Base-by-base conservation (phyloP, 257 asterid species). In the Capsicum rhomboideum region DNA sequence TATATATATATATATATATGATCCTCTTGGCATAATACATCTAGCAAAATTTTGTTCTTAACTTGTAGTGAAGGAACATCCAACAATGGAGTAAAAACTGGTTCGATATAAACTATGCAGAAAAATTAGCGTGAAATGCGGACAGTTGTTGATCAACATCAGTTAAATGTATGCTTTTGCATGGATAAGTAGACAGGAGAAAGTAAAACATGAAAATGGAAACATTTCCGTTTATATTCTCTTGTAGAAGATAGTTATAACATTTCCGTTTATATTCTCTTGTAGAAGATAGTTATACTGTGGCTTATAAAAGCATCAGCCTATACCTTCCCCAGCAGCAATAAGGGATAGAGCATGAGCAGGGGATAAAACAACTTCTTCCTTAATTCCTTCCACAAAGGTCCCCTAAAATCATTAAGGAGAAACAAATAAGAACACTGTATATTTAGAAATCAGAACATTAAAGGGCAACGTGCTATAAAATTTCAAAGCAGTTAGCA, bases 281-380 rank as follows among this genome's bases (percentile, higher is more conserved):
- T 28, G 63, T 26, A 49, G 14, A 50, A 77, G 61, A 77, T 49
- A 77, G 26, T 26, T 77, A 77, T 52, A 26, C 17, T 16, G 50
- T 31, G 16, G 26, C 63, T 71, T 50, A 9, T 52, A 77, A 77
- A 26, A 77, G 26, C 46, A 50, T 49, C 58, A 50, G 80, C 68
- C 12, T 20, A 31, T 82, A 97, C 99, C 99, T 95, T 97, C 99
- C 89, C 99, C 99, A 63, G 99, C 97, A 63, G 99, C 99, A 89
- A 97, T 95, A 55, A 97, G 97, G 86, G 99, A 97, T 78, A 97
- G 97, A 58, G 99, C 99, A 86, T 97, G 99, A 58, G 99, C 99
- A 72, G 99, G 98, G 86, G 99, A 97, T 80, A 97, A 88, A 83
- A 97, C 93, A 54, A 97, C 99, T 86, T 97, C 99, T 88, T 97